A percentile compares a stretch with the other conserved stretches of the same genome.
Conservation (phyloP, 1,284 basidiomycete species). For the Trichosporon sp. region DNA sequence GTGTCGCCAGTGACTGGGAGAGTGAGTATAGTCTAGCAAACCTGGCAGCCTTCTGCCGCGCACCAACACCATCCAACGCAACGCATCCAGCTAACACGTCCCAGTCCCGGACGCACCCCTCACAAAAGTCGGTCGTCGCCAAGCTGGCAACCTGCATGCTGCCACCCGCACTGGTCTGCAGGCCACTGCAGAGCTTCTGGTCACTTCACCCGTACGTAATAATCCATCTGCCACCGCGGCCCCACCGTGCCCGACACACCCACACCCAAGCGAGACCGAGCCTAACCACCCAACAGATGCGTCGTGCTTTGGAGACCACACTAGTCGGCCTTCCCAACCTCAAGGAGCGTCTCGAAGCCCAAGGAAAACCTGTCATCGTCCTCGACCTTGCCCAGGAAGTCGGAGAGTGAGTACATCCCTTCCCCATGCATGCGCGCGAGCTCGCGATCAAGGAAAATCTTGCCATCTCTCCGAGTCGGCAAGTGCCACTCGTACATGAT, state of each 20-base stretch:
- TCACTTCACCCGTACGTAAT: constrained; percentile 39
- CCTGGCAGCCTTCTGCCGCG: not conserved
- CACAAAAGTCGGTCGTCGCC: constrained; percentile 41
- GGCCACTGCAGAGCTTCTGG: constrained; percentile 39
- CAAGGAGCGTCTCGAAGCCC: constrained; percentile 28
- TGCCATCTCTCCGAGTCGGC: constrained; percentile 2
- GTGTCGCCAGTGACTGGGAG: constrained; percentile 41
- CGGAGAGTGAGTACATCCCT: constrained; percentile 28
- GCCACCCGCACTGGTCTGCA: constrained; percentile 36
- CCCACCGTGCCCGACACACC: not conserved
- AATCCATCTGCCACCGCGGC: not conserved
- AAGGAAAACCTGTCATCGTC: constrained; percentile 39
- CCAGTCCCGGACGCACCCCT: constrained; percentile 44
- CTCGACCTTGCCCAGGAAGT: constrained; percentile 45
- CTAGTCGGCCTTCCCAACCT: constrained; percentile 39
- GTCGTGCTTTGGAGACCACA: constrained; percentile 46
- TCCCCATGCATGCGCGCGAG: not conserved
- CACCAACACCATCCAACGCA: no score
- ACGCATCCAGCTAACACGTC: not conserved
- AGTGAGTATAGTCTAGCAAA: constrained; percentile 25
- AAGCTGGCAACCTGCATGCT: constrained; percentile 33
- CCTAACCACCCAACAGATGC: constrained; percentile 25
- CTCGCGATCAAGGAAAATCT: constrained; percentile 1
- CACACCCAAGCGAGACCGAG: no score
- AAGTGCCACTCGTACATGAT: not conserved